Base-by-base conservation (phyloP, 1,284 basidiomycete species). In the Meira miltonrushii region DNA sequence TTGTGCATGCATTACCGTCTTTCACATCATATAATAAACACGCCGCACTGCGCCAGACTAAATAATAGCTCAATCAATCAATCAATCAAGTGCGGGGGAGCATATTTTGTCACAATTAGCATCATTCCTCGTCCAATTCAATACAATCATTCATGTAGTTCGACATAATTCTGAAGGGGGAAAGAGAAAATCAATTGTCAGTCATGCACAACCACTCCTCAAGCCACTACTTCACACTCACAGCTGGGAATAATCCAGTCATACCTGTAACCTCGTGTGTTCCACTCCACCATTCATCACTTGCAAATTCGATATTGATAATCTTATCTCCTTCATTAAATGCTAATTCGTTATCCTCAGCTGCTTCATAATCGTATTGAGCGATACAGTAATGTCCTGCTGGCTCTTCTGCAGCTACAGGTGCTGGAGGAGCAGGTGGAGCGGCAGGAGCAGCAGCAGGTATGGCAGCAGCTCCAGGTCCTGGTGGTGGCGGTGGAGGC, bases 181-280 rank as follows among this genome's bases (percentile, higher is more conserved):
- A 2, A 12, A 21, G 23, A 5, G 3, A 5, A 5, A 7, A 21
- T 4, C 2, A 17, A 25, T 48, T 13, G 21, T 48, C 46, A 48
- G 41, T 40, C 11, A 11, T n/a, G 39, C 39, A 11, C n/a, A 11
- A 11, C 39, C 17, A 10, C 44, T 46, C 8, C 17, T 12, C 44
- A 46, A 46, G 15, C 15, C 11, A 8, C 11, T 17, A 46, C 8
- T 10, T 12, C 5, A 48, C 4, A 48, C 46, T 48, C 46, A 48
- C 46, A 21, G 66, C 65, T 1, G 75, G 75, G 65, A 83, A 83
- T 28, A 82, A 83, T 78, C 54, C 87, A 84, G 39, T 87, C 84
- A 52, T 58, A 9, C 71, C 74, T 9, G 73, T 73, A 1, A 65
- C 54, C 47, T 66, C 57, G 43, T 76, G 76, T 21, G 62, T 72